Evolutionary conservation across 2,329 filamentous ascomycete genomes (phyloP).

Genomic region (Ophiostoma ulmi): DNA sequence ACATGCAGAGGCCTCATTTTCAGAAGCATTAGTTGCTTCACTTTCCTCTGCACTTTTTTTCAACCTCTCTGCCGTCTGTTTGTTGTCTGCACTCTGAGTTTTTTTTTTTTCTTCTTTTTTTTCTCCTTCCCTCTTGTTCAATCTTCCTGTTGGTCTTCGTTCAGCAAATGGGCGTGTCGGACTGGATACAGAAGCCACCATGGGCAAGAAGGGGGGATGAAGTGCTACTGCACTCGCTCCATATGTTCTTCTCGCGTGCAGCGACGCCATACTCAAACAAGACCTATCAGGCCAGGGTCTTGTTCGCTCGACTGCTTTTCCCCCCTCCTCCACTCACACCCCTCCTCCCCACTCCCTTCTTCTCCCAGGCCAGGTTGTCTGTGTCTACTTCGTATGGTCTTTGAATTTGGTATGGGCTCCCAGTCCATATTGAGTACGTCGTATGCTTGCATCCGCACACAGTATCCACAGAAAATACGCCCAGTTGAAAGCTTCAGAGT

Average conservation of each 20-base stretch:
- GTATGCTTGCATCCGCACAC: background rate
- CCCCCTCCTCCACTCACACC: slow-evolving; percentile 18
- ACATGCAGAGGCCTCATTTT: slow-evolving; percentile 6
- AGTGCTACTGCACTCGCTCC: slow-evolving; percentile 17
- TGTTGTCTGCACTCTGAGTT: background rate
- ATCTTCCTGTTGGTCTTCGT: background rate
- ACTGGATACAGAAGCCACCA: slow-evolving; percentile 7
- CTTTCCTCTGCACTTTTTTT: background rate
- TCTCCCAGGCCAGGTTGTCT: background rate
- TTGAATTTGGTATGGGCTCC: background rate
- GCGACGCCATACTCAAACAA: slow-evolving; percentile 16
- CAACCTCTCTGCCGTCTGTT: background rate
- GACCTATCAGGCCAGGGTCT: slow-evolving; percentile 11
- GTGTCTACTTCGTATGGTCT: background rate
- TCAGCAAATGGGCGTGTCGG: background rate
- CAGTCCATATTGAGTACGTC: background rate
- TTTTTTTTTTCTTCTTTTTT: background rate
- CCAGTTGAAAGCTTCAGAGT: background rate
- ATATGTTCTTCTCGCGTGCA: slow-evolving; percentile 17
- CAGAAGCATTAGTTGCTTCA: background rate
- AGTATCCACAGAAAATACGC: background rate
- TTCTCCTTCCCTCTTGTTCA: background rate
- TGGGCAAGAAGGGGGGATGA: background rate
- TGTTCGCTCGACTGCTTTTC: background rate
- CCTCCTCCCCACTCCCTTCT: slow-evolving; percentile 15